These are phyloP conservation scores for Kuraishia capsulata DNA, from an alignment of 805 yeast species.

Conservation along the genomic window DNA sequence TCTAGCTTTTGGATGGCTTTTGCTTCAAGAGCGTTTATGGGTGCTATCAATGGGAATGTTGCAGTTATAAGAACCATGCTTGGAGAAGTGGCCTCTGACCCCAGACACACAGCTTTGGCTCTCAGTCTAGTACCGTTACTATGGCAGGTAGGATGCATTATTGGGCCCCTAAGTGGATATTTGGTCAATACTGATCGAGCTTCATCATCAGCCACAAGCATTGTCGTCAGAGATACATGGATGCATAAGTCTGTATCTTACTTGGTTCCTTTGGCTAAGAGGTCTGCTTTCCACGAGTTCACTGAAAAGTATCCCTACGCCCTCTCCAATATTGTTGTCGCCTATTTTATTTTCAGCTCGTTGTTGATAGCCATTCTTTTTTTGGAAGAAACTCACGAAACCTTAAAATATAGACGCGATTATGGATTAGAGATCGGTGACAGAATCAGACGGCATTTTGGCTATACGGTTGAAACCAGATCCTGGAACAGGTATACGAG, in stretches of 20 bases:
- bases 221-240: background rate
- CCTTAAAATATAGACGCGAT: slow-evolving; percentile 29
- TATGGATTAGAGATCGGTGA: slow-evolving; percentile 38
- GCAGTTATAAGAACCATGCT: slow-evolving; percentile 55
- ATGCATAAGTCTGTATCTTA: background rate
- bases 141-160: slow-evolving; percentile 50
- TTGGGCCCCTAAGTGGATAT: slow-evolving; percentile 50
- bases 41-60: slow-evolving; percentile 54
- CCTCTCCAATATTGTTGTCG: slow-evolving; percentile 41
- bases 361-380: slow-evolving; percentile 32
- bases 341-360: slow-evolving; percentile 25
- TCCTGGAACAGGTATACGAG: slow-evolving; percentile 8
- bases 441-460: slow-evolving; percentile 10
- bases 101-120: slow-evolving; percentile 54
- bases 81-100: slow-evolving; percentile 51
- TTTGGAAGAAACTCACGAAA: slow-evolving; percentile 43
- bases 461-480: slow-evolving; percentile 9
- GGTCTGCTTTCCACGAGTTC: slow-evolving; percentile 13
- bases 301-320: slow-evolving; percentile 37
- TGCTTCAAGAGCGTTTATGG: slow-evolving; percentile 42
- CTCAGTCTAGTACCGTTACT: slow-evolving; percentile 53
- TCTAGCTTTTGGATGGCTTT: slow-evolving; percentile 42
- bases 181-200: slow-evolving; percentile 18
- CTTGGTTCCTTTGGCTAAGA: background rate
- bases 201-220: background rate